These are phyloP conservation scores for Inga laurina DNA, from an alignment of 306 rosid species.

Conservation along the genomic window DNA sequence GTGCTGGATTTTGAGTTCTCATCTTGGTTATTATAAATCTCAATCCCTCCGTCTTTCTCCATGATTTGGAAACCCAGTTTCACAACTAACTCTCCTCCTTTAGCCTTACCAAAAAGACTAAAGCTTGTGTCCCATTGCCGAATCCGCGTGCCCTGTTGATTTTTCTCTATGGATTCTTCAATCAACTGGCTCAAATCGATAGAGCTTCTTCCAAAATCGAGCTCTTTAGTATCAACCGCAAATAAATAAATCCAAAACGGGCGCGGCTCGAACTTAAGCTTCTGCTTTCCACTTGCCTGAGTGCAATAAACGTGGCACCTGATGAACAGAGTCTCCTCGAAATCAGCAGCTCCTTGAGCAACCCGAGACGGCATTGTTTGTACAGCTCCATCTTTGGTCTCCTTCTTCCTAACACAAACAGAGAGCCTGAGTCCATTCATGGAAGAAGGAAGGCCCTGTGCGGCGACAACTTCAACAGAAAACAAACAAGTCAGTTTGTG, in stretches of 20 bases:
- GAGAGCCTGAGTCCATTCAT: constrained; percentile 91
- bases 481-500: constrained; percentile 81
- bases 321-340: constrained; percentile 90
- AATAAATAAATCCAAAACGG: constrained; percentile 75
- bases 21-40: constrained; percentile 62
- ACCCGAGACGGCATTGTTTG: constrained; percentile 96
- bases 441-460: constrained; percentile 89
- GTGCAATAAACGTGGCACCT: constrained; percentile 73
- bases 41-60: constrained; percentile 93
- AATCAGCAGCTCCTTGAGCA: constrained; percentile 90
- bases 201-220: constrained; percentile 71
- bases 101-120: constrained; percentile 78
- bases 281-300: constrained; percentile 47
- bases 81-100: constrained; percentile 82
- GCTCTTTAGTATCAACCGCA: constrained; percentile 90
- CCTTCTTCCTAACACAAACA: constrained; percentile 86
- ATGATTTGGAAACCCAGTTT: constrained; percentile 92
- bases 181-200: constrained; percentile 80
- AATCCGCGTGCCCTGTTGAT: constrained; percentile 62
- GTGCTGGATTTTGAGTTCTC: constrained; percentile 52
- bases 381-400: constrained; percentile 89
- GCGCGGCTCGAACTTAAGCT: constrained; percentile 74
- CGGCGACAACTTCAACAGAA: constrained; percentile 78
- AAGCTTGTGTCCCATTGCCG: constrained; percentile 86
- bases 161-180: constrained; percentile 72